These are phyloP conservation scores for Proliferodiscus dingleyae DNA, from an alignment of 2,329 filamentous ascomycete genomes.

Conservation along the genomic window DNA sequence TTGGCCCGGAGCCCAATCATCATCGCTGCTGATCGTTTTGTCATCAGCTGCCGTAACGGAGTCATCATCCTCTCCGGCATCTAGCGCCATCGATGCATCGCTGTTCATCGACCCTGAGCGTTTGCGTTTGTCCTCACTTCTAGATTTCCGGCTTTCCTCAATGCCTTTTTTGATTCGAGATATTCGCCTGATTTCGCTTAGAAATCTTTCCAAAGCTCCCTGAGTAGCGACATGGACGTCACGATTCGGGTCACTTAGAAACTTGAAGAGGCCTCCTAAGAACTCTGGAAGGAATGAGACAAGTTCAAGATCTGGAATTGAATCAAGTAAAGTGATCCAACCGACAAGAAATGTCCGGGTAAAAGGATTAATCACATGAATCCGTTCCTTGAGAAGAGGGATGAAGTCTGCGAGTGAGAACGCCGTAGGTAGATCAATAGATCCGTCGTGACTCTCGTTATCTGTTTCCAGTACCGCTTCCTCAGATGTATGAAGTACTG, in stretches of 20 bases:
- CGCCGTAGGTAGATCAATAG: conserved; percentile 65
- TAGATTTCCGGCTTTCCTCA: conserved; percentile 72
- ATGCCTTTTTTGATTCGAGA: conserved; percentile 89
- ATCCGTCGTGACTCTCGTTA: conserved; percentile 41
- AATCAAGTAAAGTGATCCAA: conserved; percentile 92
- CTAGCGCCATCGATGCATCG: conserved; percentile 43
- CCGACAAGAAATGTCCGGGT: conserved; percentile 92
- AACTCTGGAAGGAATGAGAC: conserved; percentile 92
- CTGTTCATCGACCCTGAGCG: conserved; percentile 67
- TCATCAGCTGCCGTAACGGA: conserved; percentile 54
- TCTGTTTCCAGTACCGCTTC: conserved; percentile 46
- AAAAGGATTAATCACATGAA: conserved; percentile 90
- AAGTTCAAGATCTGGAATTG: conserved; percentile 92
- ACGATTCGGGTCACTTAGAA: conserved; percentile 82
- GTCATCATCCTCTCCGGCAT: conserved; percentile 56
- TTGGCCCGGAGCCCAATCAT: conserved; percentile 96
- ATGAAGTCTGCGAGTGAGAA: conserved; percentile 92
- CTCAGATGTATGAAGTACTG: conserved; percentile 65
- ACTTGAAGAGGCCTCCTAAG: conserved; percentile 81
- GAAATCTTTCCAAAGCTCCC: conserved; percentile 79
- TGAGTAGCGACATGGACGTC: conserved; percentile 96
- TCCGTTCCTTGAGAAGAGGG: conserved; percentile 86
- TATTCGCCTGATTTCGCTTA: conserved; percentile 92
- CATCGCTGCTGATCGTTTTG: conserved; percentile 63
- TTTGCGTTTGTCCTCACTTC: conserved; percentile 59